Evolutionary conservation across 148 eudicot genomes (phyloP), one percentile per base, ranked within the genome.

Genomic region (Bassia scoparia): DNA sequence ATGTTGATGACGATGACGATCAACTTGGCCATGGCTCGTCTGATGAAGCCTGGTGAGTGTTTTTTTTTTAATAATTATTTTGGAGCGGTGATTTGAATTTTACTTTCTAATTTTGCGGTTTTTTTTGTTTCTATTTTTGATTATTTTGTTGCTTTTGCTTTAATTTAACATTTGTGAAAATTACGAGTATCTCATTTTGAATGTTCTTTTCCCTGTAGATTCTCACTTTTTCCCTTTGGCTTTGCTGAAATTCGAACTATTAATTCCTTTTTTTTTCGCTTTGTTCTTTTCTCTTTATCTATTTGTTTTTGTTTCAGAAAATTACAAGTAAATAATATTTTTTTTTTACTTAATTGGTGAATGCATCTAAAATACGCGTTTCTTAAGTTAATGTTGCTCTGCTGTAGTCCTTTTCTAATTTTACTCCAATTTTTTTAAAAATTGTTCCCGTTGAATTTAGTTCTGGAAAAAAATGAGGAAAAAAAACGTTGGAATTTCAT

Each of bases 1-100:
- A 50, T 35, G 74, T 31, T 49, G 78, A 70, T 34, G 81, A 34
- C 24, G 81, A 68, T 41, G 85, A 41, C 10, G 12, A 8, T 41
- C 0, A 41, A n/a, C n/a, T n/a, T 7, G 46, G 12, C 46, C 46
- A 41, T 41, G 46, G 85, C 67, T 81, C 92, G 4, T 88, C 87
- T 44, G 89, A 88, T 24, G 91, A 92, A 34, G 89, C 83, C 46
- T 91, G 97, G 98, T 94, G 83, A 23, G 10, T 34, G 1, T 26
- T 14, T 66, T 27, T 60, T 52, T 41, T 49, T 50, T 24, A 66
- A 8, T 31, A 2, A 24, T 3, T 29, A 1, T 33, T 7, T 35
- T 71, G 17, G 2, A 8, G 1, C 0, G 46, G 46, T 41, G 46
- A 11, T 9, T 48, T 62, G 7, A 21, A 29, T 44, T 52, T n/a